Conservation (phyloP, 768 basidiomycete species). For the Pulveroboletus sp. region DNA sequence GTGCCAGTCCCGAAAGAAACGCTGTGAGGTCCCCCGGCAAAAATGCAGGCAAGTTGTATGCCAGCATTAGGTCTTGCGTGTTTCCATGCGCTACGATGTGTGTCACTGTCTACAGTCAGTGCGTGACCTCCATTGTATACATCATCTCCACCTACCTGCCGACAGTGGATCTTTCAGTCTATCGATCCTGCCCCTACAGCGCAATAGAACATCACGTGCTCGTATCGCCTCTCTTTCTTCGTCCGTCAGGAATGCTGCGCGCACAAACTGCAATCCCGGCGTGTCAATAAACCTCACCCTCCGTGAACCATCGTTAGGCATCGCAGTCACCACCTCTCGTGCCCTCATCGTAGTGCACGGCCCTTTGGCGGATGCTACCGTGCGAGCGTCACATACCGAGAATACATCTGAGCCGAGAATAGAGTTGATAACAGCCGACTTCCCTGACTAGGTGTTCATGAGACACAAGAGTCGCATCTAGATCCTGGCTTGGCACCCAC, state of each 20-base stretch:
- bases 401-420: conserved; percentile 49
- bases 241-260: conserved; percentile 29
- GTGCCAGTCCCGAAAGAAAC: conserved; percentile 75
- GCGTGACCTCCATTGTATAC: background rate
- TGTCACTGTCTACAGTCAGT: conserved; percentile 42
- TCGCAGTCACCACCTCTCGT: conserved; percentile 53
- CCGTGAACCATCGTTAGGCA: conserved; percentile 34
- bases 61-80: conserved; percentile 83
- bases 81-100: conserved; percentile 66
- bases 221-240: conserved; percentile 23
- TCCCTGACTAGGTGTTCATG: conserved; percentile 56
- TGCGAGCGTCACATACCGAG: conserved; percentile 50
- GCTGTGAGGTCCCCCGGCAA: conserved; percentile 57
- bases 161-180: conserved; percentile 74
- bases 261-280: conserved; percentile 67
- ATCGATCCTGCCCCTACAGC: conserved; percentile 79
- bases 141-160: conserved; percentile 46
- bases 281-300: conserved; percentile 76
- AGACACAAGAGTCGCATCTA: conserved; percentile 3
- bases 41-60: conserved; percentile 82
- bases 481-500: conserved; percentile 38
- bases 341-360: conserved; percentile 68
- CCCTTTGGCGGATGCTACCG: conserved; percentile 45
- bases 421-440: conserved; percentile 83
- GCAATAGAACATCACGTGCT: conserved; percentile 70